phyloP scores from a whole-genome alignment of 352 stramenopile genomes.

The Phytophthora idaei region DNA sequence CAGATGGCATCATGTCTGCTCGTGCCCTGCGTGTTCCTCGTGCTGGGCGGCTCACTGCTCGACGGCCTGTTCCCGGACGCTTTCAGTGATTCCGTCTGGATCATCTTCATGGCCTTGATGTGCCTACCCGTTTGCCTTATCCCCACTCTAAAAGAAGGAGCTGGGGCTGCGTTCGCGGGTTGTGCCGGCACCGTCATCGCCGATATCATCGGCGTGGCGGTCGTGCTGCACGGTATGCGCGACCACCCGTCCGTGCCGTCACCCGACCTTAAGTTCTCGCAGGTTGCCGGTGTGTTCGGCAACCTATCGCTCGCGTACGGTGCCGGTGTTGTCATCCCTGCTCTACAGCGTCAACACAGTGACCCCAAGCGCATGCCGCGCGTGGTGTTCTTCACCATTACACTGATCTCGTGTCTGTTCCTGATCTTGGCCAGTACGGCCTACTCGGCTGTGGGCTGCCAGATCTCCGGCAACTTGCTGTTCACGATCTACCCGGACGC shows the following conservation, averaged over 20 bases:
- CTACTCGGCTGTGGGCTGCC: conserved; percentile 61
- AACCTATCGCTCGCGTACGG: conserved; percentile 68
- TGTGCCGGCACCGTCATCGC: conserved; percentile 57
- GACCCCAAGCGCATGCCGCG: conserved; percentile 62
- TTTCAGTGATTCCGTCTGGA: conserved; percentile 53
- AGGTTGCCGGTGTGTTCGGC: conserved; percentile 55
- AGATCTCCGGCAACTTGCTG: conserved; percentile 68
- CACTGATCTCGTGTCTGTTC: conserved; percentile 57
- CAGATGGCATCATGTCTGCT: conserved; percentile 57
- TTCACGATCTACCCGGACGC: conserved; percentile 58
- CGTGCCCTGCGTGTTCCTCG: conserved; percentile 56
- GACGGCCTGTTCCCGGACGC: conserved; percentile 50
- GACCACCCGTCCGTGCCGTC: conserved; percentile 46
- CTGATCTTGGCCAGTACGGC: conserved; percentile 49
- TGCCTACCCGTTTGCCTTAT: conserved; percentile 57
- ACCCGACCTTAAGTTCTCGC: conserved; percentile 49
- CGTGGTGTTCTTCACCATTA: conserved; percentile 57
- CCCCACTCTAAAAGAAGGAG: conserved; percentile 64
- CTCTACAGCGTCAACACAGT: conserved; percentile 58
- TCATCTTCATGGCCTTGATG: conserved; percentile 60
- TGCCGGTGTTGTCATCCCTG: conserved; percentile 59
- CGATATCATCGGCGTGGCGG: conserved; percentile 52
- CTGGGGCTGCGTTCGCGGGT: conserved; percentile 53
- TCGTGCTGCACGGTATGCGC: conserved; percentile 58
- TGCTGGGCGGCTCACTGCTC: conserved; percentile 51